Conservation (phyloP, 371 early-diverging fungal species). For the Catenaria anguillulae region DNA sequence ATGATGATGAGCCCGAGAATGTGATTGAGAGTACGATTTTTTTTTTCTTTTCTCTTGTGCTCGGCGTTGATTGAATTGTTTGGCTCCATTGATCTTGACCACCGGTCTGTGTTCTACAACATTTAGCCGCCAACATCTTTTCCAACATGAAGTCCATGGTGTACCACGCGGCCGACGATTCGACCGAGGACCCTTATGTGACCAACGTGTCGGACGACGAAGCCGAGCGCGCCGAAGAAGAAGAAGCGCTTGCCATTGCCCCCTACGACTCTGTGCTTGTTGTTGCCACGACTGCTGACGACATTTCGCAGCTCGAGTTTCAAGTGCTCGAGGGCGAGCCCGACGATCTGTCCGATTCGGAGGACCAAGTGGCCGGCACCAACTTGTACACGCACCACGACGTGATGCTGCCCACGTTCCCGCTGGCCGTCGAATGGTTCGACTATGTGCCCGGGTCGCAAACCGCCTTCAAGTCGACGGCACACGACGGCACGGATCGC, state of each 20-base stretch:
- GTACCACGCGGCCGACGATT: conserved; percentile 19
- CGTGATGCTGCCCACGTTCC: conserved; percentile 92
- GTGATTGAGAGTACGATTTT: conserved; percentile 8
- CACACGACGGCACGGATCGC: background rate
- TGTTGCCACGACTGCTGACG: conserved; percentile 88
- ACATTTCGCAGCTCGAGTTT: conserved; percentile 82
- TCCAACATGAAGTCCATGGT: conserved; percentile 35
- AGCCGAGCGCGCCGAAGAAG: conserved; percentile 39
- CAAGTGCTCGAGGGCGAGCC: conserved; percentile 47
- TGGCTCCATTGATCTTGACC: background rate
- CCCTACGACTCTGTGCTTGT: conserved; percentile 72
- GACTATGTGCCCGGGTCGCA: conserved; percentile 60
- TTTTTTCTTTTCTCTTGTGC: no score
- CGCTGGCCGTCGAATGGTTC: conserved; percentile 86
- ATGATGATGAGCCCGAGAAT: conserved; percentile 19
- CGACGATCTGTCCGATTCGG: background rate
- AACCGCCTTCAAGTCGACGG: conserved; percentile 16
- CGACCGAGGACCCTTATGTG: conserved; percentile 71
- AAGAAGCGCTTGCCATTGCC: conserved; percentile 57
- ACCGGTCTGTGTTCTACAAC: background rate
- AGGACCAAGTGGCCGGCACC: conserved; percentile 39
- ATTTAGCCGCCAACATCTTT: conserved; percentile 30
- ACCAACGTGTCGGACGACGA: conserved; percentile 39
- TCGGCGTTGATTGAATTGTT: no score
- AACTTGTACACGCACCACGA: conserved; percentile 95